phyloP scores from a whole-genome alignment of 192 early-diverging fungal species.

The Coemansia sp. region DNA sequence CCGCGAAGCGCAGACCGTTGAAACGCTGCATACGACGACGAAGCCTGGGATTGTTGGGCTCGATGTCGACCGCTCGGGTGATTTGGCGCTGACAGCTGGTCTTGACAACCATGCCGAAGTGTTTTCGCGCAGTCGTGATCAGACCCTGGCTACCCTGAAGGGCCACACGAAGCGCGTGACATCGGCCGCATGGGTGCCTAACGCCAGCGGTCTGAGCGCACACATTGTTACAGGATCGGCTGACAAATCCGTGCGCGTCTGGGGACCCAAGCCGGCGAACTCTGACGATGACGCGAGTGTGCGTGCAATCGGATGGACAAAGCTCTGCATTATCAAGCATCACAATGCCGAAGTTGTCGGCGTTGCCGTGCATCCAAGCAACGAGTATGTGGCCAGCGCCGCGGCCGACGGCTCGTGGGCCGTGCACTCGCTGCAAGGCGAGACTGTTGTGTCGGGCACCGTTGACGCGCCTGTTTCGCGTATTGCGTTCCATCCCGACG shows the following conservation, averaged over 20 bases:
- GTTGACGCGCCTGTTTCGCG: constrained; percentile 32
- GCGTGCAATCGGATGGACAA: constrained; percentile 37
- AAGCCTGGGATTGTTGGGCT: constrained; percentile 66
- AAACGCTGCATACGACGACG: constrained; percentile 73
- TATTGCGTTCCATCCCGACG: constrained; percentile 88
- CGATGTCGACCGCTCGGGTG: constrained; percentile 59
- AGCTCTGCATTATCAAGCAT: constrained; percentile 57
- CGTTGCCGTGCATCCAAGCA: constrained; percentile 79
- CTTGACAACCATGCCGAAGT: constrained; percentile 76
- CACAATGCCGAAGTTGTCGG: constrained; percentile 73
- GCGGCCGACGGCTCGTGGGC: constrained; percentile 78
- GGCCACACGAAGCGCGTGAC: constrained; percentile 86
- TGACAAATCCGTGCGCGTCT: constrained; percentile 82
- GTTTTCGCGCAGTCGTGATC: constrained; percentile 63
- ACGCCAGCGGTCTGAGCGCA: constrained; percentile 51
- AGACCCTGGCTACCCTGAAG: constrained; percentile 68
- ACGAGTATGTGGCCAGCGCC: constrained; percentile 76
- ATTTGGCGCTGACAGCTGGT: constrained; percentile 75
- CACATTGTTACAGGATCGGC: constrained; percentile 70
- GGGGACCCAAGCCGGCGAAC: constrained; percentile 58
- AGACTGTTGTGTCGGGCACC: constrained; percentile 12
- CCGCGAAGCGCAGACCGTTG: constrained; percentile 49
- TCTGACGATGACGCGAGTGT: constrained; percentile 19
- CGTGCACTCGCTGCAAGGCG: constrained; percentile 67
- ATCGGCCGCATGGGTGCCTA: constrained; percentile 57